Evolutionary conservation across 31 red algal species (phyloP), one percentile per base, ranked within the genome.

Genomic region (Pterothamnion heteromorphum): DNA sequence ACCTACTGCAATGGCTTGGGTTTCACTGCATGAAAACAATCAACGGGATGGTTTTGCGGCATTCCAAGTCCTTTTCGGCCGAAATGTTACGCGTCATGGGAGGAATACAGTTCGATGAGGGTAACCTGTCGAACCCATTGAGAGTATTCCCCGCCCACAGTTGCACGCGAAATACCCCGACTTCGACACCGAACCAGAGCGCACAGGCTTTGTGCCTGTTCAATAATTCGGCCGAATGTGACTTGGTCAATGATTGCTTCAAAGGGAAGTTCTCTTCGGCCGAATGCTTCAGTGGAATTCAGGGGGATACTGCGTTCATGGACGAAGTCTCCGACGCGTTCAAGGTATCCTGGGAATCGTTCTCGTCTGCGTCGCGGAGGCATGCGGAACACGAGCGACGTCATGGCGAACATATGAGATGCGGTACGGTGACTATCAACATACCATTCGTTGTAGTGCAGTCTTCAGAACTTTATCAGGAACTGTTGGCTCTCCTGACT

Each of bases 71-170:
- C 21, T 5, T 5, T 82, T 82, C 78, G 24, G 78, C 78, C 78
- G 20, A 82, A 82, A 21, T 21, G 78, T 82, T 82, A 82, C 78
- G 78, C 78, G 78, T 14, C 26, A 82, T 82, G 78, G 78, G 78
- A 21, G 78, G 78, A 27, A 18, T 82, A 82, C 78, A 82, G 5
- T 82, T 82, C 26, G 78, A 82, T 82, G 31, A 21, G 21, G 21
- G 78, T 28, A 82, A 82, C 78, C 78, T 82, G 78, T 82, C 78
- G n/a, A 82, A 82, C 78, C 31, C 78, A 82, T 82, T 82, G 78
- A 82, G 78, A 27, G 5, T 82, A 21, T 82, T 82, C 78, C 78
- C 78, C 24, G 9, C 78, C 21, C 5, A 27, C 78, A 82, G 78
- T 27, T 82, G 78, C 78, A 27, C 78, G 26, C 78, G 78, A 82